Percentiles rank a stretch among this genome's conserved stretches.
Evolutionary conservation across 2,329 filamentous ascomycete genomes (phyloP).

Genomic region (Ceratocystiopsis brevicomis): DNA sequence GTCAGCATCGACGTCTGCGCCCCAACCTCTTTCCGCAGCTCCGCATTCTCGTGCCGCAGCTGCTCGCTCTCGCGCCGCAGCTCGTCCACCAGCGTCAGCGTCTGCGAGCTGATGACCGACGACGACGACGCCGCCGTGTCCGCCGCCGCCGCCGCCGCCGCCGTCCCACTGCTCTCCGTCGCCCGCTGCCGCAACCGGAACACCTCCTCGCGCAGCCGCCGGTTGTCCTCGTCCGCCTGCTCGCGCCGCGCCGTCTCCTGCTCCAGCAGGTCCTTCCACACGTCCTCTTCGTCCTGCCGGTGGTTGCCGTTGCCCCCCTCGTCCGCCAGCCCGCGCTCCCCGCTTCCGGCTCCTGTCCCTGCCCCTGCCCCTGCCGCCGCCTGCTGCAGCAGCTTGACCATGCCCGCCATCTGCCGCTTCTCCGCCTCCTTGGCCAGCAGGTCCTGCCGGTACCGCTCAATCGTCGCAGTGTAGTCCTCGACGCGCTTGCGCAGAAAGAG

Average conservation of each 20-base stretch:
- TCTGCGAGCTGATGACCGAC: conserved; percentile 23
- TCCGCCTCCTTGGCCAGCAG: conserved; percentile 64
- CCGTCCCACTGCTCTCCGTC: conserved; percentile 17
- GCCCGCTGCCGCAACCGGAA: conserved; percentile 42
- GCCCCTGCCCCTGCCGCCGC: no score
- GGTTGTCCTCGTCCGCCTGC: conserved; percentile 78
- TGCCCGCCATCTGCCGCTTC: conserved; percentile 68
- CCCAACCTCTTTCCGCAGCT: conserved; percentile 76
- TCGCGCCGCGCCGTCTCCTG: conserved; percentile 79
- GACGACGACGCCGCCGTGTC: conserved; percentile 15
- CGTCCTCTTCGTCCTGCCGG: conserved; percentile 50
- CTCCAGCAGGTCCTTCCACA: conserved; percentile 89
- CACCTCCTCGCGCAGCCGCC: conserved; percentile 65
- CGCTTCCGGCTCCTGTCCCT: conserved; percentile 15
- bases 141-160: conserved; percentile 1
- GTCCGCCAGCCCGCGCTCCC: conserved; percentile 17
- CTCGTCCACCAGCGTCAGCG: conserved; percentile 52
- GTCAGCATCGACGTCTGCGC: conserved; percentile 96
- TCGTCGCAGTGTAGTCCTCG: conserved; percentile 65
- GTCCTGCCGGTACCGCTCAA: conserved; percentile 66
- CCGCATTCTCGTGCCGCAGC: conserved; percentile 78
- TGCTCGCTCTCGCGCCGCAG: conserved; percentile 50
- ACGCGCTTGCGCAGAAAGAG: conserved; percentile 68
- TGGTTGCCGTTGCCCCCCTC: conserved; percentile 23
- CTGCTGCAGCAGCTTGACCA: conserved; percentile 45